Percentiles rank a stretch among this genome's conserved stretches.
Conservation (phyloP, 768 basidiomycete species). For the Cantharellus anzutake region DNA sequence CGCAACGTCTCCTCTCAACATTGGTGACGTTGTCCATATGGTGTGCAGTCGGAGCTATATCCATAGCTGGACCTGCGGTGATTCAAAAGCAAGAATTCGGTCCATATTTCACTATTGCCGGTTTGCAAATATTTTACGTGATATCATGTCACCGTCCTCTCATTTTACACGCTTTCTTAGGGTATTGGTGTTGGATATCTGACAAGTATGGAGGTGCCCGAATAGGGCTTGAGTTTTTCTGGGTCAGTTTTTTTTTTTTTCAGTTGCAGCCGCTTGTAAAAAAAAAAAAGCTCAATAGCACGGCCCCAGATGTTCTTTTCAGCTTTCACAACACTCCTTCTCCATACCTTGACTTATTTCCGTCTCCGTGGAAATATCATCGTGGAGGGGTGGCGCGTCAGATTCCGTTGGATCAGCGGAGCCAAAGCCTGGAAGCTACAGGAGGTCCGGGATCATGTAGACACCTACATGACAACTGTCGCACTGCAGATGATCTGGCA, state of each 20-base stretch:
- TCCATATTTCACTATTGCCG: conserved; percentile 1
- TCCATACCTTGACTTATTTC: conserved; percentile 2
- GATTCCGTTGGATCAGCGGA: neutral
- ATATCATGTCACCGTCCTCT: neutral
- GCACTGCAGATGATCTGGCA: conserved; percentile 6
- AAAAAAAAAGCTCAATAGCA: neutral
- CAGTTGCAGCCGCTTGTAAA: neutral
- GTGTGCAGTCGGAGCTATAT: neutral
- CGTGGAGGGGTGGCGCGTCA: neutral
- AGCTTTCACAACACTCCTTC: conserved; percentile 1
- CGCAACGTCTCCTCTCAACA: neutral
- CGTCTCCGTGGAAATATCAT: conserved; percentile 6
- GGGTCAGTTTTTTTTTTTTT: conserved; percentile 1
- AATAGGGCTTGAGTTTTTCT: conserved; percentile 6
- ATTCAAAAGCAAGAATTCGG: conserved; percentile 2
- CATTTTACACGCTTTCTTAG: neutral
- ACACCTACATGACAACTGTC: neutral
- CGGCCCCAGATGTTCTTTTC: conserved; percentile 4
- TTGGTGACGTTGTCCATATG: conserved; percentile 2
- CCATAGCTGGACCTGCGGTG: neutral
- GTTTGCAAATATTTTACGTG: neutral
- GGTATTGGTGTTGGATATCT: conserved; percentile 7
- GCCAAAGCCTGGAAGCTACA: neutral
- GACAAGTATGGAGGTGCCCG: conserved; percentile 3
- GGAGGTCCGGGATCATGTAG: neutral